phyloP scores from a whole-genome alignment of 805 yeast species.

The Candida hungchunana region DNA sequence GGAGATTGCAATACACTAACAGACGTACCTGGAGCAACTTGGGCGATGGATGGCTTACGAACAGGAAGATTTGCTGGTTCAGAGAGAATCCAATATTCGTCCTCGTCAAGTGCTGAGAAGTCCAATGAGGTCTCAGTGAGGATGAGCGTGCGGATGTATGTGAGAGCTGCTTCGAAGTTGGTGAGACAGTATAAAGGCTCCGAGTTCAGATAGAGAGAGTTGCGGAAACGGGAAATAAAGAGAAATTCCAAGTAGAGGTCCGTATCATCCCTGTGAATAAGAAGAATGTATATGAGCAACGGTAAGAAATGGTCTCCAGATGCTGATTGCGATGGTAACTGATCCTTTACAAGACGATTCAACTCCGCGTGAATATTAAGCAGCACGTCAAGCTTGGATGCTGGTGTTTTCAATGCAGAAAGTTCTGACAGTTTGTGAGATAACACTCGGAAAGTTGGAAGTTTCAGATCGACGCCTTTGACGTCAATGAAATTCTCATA shows the following conservation, averaged over 20 bases:
- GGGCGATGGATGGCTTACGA: constrained; percentile 6
- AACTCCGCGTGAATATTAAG: constrained; percentile 17
- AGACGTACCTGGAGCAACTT: background rate
- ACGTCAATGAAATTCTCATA: constrained; percentile 19
- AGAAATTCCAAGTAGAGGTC: constrained; percentile 22
- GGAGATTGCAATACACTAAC: too few relatives aligned
- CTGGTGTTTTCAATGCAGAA: constrained; percentile 12
- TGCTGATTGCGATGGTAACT: constrained; percentile 1
- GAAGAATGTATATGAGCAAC: constrained; percentile 20
- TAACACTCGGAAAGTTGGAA: constrained; percentile 4
- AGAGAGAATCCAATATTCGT: constrained; percentile 13
- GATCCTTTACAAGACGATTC: constrained; percentile 10
- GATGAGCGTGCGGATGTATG: constrained; percentile 15
- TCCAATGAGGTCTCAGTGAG: constrained; percentile 12
- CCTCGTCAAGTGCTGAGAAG: constrained; percentile 8
- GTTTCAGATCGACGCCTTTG: constrained; percentile 14
- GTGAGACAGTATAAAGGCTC: constrained; percentile 24
- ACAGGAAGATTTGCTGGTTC: constrained; percentile 3
- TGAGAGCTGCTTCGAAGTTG: constrained; percentile 26
- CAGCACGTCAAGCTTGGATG: constrained; percentile 14
- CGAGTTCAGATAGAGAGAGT: constrained; percentile 11
- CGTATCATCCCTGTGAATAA: constrained; percentile 10
- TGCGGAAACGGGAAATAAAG: constrained; percentile 24
- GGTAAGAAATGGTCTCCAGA: constrained; percentile 26
- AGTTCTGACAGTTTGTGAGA: constrained; percentile 10